Percentiles rank a stretch among this genome's conserved stretches.
These are phyloP conservation scores for Globisporangium camurandrum DNA, from an alignment of 352 stramenopile genomes.

Conservation along the genomic window DNA sequence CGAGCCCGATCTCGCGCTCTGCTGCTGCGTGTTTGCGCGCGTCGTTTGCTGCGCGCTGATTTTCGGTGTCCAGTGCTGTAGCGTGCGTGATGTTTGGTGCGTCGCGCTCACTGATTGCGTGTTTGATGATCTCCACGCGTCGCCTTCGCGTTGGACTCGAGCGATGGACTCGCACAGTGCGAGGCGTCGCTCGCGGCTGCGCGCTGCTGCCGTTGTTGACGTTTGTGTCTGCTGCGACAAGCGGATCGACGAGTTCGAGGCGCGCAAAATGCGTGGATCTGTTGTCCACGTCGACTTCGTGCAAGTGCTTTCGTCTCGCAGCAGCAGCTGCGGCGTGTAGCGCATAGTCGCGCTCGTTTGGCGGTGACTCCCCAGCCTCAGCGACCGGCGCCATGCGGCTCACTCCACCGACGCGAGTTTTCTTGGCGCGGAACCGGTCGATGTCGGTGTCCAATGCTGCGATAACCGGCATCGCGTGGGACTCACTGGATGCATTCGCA, in stretches of 20 bases:
- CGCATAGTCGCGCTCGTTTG: neutral
- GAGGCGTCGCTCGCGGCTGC: neutral
- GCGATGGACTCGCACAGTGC: neutral
- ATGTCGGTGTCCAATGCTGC: neutral
- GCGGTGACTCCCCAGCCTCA: neutral
- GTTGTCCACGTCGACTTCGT: slow-evolving; percentile 7
- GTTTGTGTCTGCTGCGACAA: neutral
- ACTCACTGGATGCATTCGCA: no score
- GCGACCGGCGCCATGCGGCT: slow-evolving; percentile 10
- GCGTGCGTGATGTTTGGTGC: slow-evolving; percentile 7
- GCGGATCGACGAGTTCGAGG: slow-evolving; percentile 6
- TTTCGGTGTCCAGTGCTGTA: neutral
- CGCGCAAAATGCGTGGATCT: neutral
- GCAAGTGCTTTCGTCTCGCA: slow-evolving; percentile 2
- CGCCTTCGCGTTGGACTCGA: slow-evolving; percentile 5
- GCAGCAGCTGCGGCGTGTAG: neutral
- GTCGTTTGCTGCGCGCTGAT: neutral
- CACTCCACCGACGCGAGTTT: slow-evolving; percentile 7
- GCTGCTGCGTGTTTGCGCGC: neutral
- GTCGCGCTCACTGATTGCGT: slow-evolving; percentile 6
- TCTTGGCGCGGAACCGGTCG: slow-evolving; percentile 10
- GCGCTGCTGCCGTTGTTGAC: neutral
- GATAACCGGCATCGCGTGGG: neutral
- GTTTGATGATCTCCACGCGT: slow-evolving; percentile 9
- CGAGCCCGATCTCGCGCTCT: neutral